phyloP scores from a whole-genome alignment of 768 basidiomycete genomes.

The Lentinula detonsa region DNA sequence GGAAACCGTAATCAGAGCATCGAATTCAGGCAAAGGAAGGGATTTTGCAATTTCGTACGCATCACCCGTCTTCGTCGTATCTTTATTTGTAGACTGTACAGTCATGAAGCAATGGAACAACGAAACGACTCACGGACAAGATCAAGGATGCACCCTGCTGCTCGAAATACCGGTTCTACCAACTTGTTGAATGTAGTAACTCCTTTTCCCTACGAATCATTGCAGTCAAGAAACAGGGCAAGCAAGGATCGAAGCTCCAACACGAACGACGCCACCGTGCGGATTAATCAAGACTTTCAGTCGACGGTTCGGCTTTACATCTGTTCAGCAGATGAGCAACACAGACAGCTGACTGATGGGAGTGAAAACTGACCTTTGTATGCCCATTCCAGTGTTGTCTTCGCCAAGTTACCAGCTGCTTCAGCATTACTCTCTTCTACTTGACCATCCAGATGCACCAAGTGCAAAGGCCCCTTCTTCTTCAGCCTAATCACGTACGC shows the following conservation, averaged over 20 bases:
- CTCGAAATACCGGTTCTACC: conserved; percentile 67
- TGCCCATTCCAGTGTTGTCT: conserved; percentile 44
- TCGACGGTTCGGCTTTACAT: conserved; percentile 45
- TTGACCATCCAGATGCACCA: conserved; percentile 40
- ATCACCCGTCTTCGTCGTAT: conserved; percentile 58
- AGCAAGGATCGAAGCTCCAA: background rate
- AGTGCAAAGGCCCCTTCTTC: conserved; percentile 28
- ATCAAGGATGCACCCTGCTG: conserved; percentile 59
- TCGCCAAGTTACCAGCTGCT: conserved; percentile 44
- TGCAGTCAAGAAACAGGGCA: conserved; percentile 1
- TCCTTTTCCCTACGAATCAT: conserved; percentile 51
- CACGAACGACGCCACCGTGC: conserved; percentile 64
- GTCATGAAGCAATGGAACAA: background rate
- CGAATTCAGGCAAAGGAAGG: conserved; percentile 48
- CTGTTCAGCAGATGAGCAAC: conserved; percentile 23
- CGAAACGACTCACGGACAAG: conserved; percentile 44
- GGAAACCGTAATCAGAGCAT: conserved; percentile 70
- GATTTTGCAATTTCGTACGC: conserved; percentile 58
- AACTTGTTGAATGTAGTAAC: conserved; percentile 43
- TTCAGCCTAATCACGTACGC: conserved; percentile 45
- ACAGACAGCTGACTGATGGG: background rate
- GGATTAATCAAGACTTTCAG: conserved; percentile 79
- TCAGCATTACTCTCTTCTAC: conserved; percentile 26
- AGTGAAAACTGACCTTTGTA: conserved; percentile 49
- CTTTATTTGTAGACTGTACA: conserved; percentile 26